Evolutionary conservation across 495 filamentous ascomycete species (phyloP).

Genomic region (Penicillium paradoxum): DNA sequence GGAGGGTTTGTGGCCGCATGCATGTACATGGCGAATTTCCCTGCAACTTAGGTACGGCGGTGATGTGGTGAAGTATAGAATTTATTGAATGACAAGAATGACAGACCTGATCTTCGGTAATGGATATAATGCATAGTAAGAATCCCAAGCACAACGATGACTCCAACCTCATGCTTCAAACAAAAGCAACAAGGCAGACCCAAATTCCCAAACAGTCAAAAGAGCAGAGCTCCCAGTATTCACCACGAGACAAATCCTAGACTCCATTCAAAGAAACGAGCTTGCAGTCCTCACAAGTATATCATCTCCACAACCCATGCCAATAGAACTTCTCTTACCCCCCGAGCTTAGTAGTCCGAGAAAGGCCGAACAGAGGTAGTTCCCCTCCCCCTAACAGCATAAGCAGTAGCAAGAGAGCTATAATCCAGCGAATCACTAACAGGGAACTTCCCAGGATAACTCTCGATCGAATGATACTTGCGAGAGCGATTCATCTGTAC

Average conservation of each 20-base stretch:
- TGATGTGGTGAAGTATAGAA: not conserved
- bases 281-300: too few species aligned
- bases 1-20: too few species aligned
- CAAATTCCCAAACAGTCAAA: not conserved
- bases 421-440: conserved; percentile 30
- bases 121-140: not conserved
- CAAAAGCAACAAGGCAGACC: not conserved
- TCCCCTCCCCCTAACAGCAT: conserved; percentile 20
- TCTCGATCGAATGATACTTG: conserved; percentile 28
- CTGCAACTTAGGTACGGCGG: too few species aligned
- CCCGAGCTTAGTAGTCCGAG: conserved; percentile 25
- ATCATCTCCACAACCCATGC: too few species aligned
- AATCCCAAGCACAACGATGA: not conserved
- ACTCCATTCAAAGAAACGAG: not conserved
- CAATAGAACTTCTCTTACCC: not conserved
- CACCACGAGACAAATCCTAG: too few species aligned
- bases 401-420: conserved; percentile 25
- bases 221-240: not conserved
- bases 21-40: too few species aligned
- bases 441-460: conserved; percentile 34
- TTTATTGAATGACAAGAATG: not conserved
- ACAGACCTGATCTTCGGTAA: not conserved
- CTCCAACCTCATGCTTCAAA: not conserved
- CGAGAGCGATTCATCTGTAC: conserved; percentile 3
- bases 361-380: conserved; percentile 34